Conservation (phyloP, 257 asterid genomes). For the Nemophila menziesii region DNA sequence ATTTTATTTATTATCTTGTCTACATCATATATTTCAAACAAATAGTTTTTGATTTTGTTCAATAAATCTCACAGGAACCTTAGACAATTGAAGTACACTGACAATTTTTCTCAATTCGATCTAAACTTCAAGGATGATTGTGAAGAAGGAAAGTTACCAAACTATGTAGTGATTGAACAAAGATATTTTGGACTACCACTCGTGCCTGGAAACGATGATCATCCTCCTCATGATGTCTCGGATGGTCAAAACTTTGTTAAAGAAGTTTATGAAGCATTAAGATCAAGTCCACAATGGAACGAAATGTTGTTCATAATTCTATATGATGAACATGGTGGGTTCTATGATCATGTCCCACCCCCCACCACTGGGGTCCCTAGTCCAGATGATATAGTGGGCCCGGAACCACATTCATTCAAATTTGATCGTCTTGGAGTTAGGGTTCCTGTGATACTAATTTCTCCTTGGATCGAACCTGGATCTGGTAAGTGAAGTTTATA, state of each 20-base stretch:
- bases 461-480: constrained; percentile 67
- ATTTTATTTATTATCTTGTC: no score
- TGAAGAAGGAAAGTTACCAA: constrained; percentile 62
- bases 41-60: no score
- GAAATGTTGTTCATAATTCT: constrained; percentile 38
- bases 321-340: constrained; percentile 72
- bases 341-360: constrained; percentile 61
- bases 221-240: constrained; percentile 60
- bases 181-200: constrained; percentile 44
- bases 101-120: constrained; percentile 54
- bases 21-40: no score
- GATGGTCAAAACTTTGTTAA: constrained; percentile 56
- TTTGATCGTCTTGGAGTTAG: constrained; percentile 64
- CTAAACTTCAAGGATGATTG: constrained; percentile 47
- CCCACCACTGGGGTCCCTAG: constrained; percentile 49
- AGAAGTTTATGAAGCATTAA: constrained; percentile 46
- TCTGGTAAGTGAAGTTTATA: constrained; percentile 26
- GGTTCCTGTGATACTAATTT: constrained; percentile 53
- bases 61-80: constrained; percentile 33
- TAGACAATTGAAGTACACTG: constrained; percentile 49
- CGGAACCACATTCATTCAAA: constrained; percentile 43
- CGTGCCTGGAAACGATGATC: constrained; percentile 58
- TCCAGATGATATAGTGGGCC: constrained; percentile 46
- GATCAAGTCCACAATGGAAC: constrained; percentile 72
- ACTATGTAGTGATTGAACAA: constrained; percentile 60